Base-by-base conservation (phyloP, 2,329 filamentous ascomycete species). In the Geosmithia flava region DNA sequence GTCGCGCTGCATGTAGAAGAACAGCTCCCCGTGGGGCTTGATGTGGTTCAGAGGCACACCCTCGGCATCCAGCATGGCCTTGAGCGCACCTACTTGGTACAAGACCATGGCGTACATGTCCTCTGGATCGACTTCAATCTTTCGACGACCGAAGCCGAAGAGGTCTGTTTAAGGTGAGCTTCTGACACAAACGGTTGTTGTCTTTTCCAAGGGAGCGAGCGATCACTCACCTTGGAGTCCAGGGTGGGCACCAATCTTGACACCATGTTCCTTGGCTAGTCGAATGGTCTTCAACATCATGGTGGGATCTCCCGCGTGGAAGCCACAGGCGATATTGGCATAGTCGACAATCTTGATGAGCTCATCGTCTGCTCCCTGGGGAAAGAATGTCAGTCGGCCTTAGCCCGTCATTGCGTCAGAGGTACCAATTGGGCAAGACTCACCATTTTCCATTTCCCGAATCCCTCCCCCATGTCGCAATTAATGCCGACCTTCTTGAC, bases 61-160 rank as follows among this genome's bases (percentile, higher is more conserved):
- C 54, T 81, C 79, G 0, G 69, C 69, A 33, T 76, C 71, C 2
- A 83, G 63, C 51, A 83, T 78, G 1, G 64, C 79, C 51, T 77
- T 72, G 2, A 83, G 64, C 0, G 80, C 78, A 2, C 80, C 80
- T 33, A 84, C 71, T 56, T 83, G 80, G 59, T 83, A 84, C 30
- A 79, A 61, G 1, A 75, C 68, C 52, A 75, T 72, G 7, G 76
- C 75, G 1, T 74, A 75, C 51, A 78, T 64, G 53, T 81, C 78
- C 17, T 75, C 73, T 1, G 74, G 68, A 1, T 68, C 63, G 54
- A 83, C 68, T 43, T 76, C 73, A 59, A 84, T 82, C 52, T 78
- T 72, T 17, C 80, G 70, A 2, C 80, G 67, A 2, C 80, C 80
- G 54, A 84, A 84, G 8, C 80, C 80, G 61, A 78, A 71, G 20